A percentile compares a stretch with the other conserved stretches of the same genome.
Conservation (phyloP, 176 grass and related monocot genomes). For the Leersia perrieri region DNA sequence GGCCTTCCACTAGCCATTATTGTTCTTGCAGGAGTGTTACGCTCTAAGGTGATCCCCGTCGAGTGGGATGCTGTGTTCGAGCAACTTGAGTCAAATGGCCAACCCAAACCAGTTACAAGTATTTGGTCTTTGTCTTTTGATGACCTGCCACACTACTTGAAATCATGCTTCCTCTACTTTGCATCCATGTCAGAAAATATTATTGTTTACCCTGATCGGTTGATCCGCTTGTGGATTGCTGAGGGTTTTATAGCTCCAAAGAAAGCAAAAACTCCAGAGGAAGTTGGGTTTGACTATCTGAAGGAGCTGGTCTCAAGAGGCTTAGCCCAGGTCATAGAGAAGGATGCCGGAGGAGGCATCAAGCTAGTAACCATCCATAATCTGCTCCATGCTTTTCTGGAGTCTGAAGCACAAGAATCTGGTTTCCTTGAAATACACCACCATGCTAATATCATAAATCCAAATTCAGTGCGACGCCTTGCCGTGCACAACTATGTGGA, state of each 20-base stretch:
- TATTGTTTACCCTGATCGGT: conserved; percentile 24
- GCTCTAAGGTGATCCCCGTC: conserved; percentile 28
- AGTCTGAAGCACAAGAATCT: conserved; percentile 42
- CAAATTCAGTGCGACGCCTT: conserved; percentile 39
- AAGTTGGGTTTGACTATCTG: conserved; percentile 30
- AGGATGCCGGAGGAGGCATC: conserved; percentile 37
- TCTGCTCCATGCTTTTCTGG: conserved; percentile 40
- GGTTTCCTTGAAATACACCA: conserved; percentile 47
- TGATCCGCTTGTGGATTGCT: conserved; percentile 44
- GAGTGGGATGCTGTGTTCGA: conserved; percentile 42
- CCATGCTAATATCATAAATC: conserved; percentile 26
- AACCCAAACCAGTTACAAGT: conserved; percentile 34
- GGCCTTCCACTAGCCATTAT: conserved; percentile 44
- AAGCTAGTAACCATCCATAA: conserved; percentile 38
- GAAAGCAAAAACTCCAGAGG: conserved; percentile 40
- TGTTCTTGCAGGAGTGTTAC: conserved; percentile 44
- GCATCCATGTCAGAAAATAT: conserved; percentile 38
- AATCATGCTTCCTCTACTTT: conserved; percentile 58
- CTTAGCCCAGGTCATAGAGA: conserved; percentile 41
- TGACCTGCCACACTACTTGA: conserved; percentile 46
- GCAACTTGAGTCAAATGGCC: conserved; percentile 38
- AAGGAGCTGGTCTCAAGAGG: conserved; percentile 42
- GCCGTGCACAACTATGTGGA: conserved; percentile 43
- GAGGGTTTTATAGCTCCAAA: conserved; percentile 42
- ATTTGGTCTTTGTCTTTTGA: conserved; percentile 44